Conservation (phyloP, 1,284 basidiomycete species). For the Vanrija humicola region DNA sequence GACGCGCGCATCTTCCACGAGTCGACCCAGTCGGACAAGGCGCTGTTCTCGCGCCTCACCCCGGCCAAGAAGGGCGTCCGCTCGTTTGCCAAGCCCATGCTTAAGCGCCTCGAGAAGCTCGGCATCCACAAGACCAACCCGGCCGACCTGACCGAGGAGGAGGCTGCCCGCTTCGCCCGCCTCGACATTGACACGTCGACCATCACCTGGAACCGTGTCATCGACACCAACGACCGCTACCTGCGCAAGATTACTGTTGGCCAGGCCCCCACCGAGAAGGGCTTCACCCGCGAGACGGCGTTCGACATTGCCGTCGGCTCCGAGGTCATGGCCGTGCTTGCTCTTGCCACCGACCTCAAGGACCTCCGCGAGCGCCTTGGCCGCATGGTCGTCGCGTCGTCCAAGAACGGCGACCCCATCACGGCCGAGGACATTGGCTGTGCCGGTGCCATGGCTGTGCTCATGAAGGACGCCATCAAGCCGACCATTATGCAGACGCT, state of each 20-base stretch:
- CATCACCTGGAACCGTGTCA: slow-evolving; percentile 96
- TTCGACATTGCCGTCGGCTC: slow-evolving; percentile 98
- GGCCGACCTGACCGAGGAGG: slow-evolving; percentile 86
- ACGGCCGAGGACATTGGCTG: slow-evolving; percentile 97
- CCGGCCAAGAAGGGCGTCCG: slow-evolving; percentile 92
- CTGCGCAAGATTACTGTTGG: slow-evolving; percentile 92
- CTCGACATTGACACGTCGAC: slow-evolving; percentile 88
- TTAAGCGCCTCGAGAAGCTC: slow-evolving; percentile 90
- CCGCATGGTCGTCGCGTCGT: slow-evolving; percentile 94
- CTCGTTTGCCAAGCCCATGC: slow-evolving; percentile 92
- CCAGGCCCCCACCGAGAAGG: slow-evolving; percentile 83
- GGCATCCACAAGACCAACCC: slow-evolving; percentile 95
- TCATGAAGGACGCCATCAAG: slow-evolving; percentile 99
- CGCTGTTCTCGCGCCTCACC: slow-evolving; percentile 85
- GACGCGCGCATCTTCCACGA: slow-evolving; percentile 99
- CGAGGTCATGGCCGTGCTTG: slow-evolving; percentile 97
- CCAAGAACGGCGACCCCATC: slow-evolving; percentile 83
- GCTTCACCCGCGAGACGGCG: slow-evolving; percentile 79
- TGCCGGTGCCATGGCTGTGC: slow-evolving; percentile 90
- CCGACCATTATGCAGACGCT: slow-evolving; percentile 99
- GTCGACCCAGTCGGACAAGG: slow-evolving; percentile 91
- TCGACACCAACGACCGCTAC: slow-evolving; percentile 97
- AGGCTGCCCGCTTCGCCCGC: slow-evolving; percentile 82
- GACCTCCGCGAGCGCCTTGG: slow-evolving; percentile 69
- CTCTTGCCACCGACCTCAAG: slow-evolving; percentile 76